These are phyloP conservation scores for Waltergamsia citrina DNA, from an alignment of 2,329 filamentous ascomycete genomes.

Conservation along the genomic window DNA sequence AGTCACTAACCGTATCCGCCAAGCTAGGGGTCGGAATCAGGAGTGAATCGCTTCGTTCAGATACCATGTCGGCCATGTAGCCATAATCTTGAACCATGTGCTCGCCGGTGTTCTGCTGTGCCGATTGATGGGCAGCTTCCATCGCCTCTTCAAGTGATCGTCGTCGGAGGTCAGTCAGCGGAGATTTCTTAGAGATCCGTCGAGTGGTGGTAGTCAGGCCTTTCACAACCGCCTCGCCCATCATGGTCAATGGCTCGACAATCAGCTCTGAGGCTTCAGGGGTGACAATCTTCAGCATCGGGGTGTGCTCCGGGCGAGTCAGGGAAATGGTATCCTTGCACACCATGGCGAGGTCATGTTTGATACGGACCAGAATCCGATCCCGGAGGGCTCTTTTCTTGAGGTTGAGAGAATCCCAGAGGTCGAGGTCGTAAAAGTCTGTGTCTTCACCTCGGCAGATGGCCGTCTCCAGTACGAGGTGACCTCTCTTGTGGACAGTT, in stretches of 20 bases:
- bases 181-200: background rate
- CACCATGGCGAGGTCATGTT: constrained; percentile 36
- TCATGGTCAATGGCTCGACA: background rate
- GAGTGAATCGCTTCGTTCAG: background rate
- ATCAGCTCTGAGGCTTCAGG: background rate
- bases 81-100: constrained; percentile 10
- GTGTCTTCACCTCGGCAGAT: constrained; percentile 26
- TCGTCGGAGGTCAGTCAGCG: background rate
- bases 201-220: background rate
- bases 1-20: constrained; percentile 19
- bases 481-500: constrained; percentile 40
- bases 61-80: constrained; percentile 13
- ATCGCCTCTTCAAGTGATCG: background rate
- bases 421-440: constrained; percentile 3
- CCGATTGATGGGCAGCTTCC: background rate
- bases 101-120: background rate
- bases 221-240: background rate
- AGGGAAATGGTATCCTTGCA: constrained; percentile 28
- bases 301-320: background rate
- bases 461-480: constrained; percentile 40
- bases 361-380: constrained; percentile 33
- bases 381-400: constrained; percentile 25
- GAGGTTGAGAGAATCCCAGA: constrained; percentile 9
- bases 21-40: constrained; percentile 12
- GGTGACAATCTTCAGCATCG: background rate